A percentile compares a stretch with the other conserved stretches of the same genome.
phyloP scores from a whole-genome alignment of 768 basidiomycete species.

The Mycena galopus region DNA sequence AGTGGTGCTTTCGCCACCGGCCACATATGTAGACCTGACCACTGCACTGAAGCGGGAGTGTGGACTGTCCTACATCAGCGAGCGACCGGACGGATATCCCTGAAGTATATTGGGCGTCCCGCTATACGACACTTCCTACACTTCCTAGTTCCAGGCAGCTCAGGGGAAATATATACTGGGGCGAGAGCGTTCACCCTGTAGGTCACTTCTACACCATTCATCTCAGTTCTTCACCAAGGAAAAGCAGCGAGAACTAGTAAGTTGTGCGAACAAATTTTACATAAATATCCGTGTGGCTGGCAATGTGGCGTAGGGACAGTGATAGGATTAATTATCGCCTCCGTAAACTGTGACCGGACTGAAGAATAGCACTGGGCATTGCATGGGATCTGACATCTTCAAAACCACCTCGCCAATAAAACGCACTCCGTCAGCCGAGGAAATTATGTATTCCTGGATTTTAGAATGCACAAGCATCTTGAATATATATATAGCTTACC shows the following conservation, averaged over 20 bases:
- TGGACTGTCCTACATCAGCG: constrained; percentile 3
- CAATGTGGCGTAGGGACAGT: constrained; percentile 6
- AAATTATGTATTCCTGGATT: constrained; percentile 4
- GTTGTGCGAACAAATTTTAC: constrained; percentile 1
- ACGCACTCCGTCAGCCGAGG: constrained; percentile 3
- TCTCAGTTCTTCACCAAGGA: constrained; percentile 3
- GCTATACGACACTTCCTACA: constrained; percentile 3
- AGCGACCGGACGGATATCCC: not conserved
- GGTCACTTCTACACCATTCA: constrained; percentile 5
- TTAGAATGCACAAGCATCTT: constrained; percentile 1
- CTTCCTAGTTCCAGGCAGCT: not conserved
- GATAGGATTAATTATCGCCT: constrained; percentile 8
- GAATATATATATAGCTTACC: constrained; percentile 7
- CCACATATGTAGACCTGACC: not conserved
- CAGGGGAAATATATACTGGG: constrained; percentile 3
- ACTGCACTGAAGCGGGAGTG: not conserved
- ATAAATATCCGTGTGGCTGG: constrained; percentile 8
- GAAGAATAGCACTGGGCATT: constrained; percentile 1
- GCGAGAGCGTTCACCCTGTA: not conserved
- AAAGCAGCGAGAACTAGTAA: constrained; percentile 5
- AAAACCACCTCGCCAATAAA: constrained; percentile 12
- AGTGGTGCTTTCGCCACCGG: not conserved
- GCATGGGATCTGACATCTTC: constrained; percentile 1
- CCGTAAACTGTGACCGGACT: constrained; percentile 2
- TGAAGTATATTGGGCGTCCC: constrained; percentile 1